Percentiles rank a stretch among this genome's conserved stretches.
Conservation (phyloP, 352 stramenopile species). For the Phytophthora capsici region DNA sequence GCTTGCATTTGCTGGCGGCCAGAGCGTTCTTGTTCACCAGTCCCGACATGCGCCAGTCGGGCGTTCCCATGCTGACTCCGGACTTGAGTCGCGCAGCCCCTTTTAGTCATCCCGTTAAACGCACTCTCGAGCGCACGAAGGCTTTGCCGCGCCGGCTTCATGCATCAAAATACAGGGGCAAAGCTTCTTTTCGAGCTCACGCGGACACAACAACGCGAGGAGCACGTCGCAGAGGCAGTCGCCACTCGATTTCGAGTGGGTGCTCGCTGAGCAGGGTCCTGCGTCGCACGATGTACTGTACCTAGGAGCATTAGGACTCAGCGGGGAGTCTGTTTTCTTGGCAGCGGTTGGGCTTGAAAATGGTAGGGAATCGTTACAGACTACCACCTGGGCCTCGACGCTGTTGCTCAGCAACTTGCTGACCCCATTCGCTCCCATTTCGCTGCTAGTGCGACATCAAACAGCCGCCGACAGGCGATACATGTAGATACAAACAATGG, state of each 20-base stretch:
- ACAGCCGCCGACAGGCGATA: background rate
- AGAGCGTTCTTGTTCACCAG: slow-evolving; percentile 16
- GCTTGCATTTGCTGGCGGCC: background rate
- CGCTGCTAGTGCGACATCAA: slow-evolving; percentile 1
- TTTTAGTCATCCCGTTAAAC: slow-evolving; percentile 25
- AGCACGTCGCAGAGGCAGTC: slow-evolving; percentile 11
- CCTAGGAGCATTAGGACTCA: slow-evolving; percentile 3
- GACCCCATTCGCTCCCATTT: background rate
- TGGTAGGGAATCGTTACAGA: background rate
- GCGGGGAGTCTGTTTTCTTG: slow-evolving; percentile 1
- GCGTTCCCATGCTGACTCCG: slow-evolving; percentile 16
- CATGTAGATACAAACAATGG: background rate
- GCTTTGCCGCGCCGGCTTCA: slow-evolving; percentile 22
- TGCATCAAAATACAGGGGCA: background rate
- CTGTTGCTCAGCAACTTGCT: background rate
- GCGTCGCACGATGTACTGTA: slow-evolving; percentile 1
- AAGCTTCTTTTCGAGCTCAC: background rate
- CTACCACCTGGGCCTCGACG: background rate
- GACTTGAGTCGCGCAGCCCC: slow-evolving; percentile 17
- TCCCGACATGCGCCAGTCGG: slow-evolving; percentile 7
- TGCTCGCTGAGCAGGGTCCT: slow-evolving; percentile 11
- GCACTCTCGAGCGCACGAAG: slow-evolving; percentile 20
- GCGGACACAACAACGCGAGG: slow-evolving; percentile 7
- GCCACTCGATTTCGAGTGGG: background rate
- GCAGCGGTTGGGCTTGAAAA: slow-evolving; percentile 3